Evolutionary conservation across 495 filamentous ascomycete genomes (phyloP).

Genomic region (Hypoxylon lienhwacheense): DNA sequence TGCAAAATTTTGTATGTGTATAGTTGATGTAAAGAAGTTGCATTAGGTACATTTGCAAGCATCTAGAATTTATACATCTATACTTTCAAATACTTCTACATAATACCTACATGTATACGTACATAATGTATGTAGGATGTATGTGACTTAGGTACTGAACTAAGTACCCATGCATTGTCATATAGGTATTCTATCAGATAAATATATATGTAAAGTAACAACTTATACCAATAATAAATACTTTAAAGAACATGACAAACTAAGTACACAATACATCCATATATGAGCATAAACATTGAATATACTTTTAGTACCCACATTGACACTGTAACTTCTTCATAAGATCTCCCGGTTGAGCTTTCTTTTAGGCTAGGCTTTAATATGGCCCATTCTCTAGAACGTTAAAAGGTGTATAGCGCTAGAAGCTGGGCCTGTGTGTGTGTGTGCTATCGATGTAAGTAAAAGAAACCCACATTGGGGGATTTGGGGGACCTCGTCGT

Average conservation of each 20-base stretch:
- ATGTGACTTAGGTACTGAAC: too few relatives aligned
- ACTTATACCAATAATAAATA: conserved; percentile 16
- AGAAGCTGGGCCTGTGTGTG: not conserved
- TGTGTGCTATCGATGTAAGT: too few relatives aligned
- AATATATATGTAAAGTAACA: conserved; percentile 2
- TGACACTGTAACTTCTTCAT: conserved; percentile 9
- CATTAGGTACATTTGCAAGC: too few relatives aligned
- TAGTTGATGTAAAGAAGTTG: too few relatives aligned
- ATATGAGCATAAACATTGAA: too few relatives aligned
- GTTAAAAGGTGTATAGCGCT: conserved; percentile 1
- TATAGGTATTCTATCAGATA: too few relatives aligned
- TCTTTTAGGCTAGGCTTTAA: conserved; percentile 14
- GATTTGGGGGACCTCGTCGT: not conserved
- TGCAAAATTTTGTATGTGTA: conserved; percentile 10
- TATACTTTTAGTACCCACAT: not conserved
- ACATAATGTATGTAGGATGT: too few relatives aligned
- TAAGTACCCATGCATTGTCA: conserved; percentile 14
- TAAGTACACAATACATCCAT: too few relatives aligned
- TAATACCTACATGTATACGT: conserved; percentile 12
- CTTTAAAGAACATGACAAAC: not conserved
- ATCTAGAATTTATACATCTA: conserved; percentile 21
- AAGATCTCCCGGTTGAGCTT: conserved; percentile 12
- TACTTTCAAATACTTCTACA: not conserved
- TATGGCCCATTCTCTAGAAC: conserved; percentile 8
- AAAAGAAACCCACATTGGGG: not conserved